Evolutionary conservation across 129 eudicot species (phyloP).

Genomic region (Tanacetum coccineum): DNA sequence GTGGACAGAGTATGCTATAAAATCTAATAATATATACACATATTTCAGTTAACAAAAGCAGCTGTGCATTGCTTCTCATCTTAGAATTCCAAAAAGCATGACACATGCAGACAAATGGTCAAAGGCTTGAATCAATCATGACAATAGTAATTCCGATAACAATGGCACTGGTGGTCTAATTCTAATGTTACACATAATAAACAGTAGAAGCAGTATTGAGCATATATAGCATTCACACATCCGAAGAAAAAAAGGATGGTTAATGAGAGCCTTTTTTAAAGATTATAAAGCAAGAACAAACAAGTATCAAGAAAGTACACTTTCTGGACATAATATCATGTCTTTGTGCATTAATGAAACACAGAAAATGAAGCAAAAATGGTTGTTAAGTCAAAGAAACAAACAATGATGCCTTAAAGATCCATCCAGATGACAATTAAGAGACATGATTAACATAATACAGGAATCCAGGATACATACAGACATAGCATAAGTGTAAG

Average conservation of each 20-base stretch:
- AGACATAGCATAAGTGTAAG: conserved; percentile 17
- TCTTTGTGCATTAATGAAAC: background rate
- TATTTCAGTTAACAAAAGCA: conserved; percentile 3
- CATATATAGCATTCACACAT: background rate
- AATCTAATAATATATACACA: background rate
- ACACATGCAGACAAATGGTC: background rate
- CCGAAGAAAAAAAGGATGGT: background rate
- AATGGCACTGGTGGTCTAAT: background rate
- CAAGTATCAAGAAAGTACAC: conserved; percentile 6
- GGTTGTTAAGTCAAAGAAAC: background rate
- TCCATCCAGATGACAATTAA: conserved; percentile 1
- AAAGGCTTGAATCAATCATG: conserved; percentile 3
- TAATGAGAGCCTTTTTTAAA: background rate
- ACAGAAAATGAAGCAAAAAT: background rate
- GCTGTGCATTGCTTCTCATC: background rate
- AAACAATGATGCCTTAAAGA: conserved; percentile 14
- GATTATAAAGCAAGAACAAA: conserved; percentile 2
- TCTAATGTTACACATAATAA: conserved; percentile 6
- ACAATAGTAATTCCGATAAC: background rate
- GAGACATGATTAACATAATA: background rate
- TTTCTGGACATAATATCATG: conserved; percentile 2
- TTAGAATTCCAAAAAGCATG: background rate
- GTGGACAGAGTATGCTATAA: background rate
- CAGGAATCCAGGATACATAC: conserved; percentile 13
- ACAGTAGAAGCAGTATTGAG: conserved; percentile 4